These are phyloP conservation scores for Solanum ahanhuiri DNA, from an alignment of 257 asterid genomes.

Conservation along the genomic window DNA sequence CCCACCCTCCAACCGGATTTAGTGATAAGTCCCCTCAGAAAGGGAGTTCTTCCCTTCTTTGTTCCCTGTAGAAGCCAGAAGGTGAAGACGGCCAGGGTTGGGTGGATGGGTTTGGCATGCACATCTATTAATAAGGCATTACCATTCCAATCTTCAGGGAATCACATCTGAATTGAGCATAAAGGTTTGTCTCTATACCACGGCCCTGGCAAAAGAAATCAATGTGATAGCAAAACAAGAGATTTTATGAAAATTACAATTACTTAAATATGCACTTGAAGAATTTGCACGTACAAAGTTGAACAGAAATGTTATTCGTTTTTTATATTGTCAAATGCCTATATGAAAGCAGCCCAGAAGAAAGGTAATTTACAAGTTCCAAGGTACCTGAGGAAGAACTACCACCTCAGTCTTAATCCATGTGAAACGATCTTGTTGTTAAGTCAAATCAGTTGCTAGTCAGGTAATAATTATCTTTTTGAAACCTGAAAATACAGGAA, in stretches of 20 bases:
- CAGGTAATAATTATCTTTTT: neutral
- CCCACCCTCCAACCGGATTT: neutral
- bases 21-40: neutral
- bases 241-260: neutral
- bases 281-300: neutral
- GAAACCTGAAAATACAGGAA: neutral
- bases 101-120: neutral
- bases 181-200: constrained; percentile 93
- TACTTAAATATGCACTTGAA: neutral
- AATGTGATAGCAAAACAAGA: neutral
- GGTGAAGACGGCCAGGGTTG: neutral
- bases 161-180: constrained; percentile 86
- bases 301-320: neutral
- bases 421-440: neutral
- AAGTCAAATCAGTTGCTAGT: neutral
- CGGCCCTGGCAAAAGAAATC: constrained; percentile 56
- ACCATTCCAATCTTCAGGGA: constrained; percentile 94
- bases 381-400: neutral
- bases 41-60: neutral
- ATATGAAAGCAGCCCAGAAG: neutral
- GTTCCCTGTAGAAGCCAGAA: neutral
- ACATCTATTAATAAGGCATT: constrained; percentile 2
- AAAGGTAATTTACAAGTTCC: neutral
- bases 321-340: neutral
- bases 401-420: neutral